phyloP scores from a whole-genome alignment of 257 asterid species.

The Plantago elongata region DNA sequence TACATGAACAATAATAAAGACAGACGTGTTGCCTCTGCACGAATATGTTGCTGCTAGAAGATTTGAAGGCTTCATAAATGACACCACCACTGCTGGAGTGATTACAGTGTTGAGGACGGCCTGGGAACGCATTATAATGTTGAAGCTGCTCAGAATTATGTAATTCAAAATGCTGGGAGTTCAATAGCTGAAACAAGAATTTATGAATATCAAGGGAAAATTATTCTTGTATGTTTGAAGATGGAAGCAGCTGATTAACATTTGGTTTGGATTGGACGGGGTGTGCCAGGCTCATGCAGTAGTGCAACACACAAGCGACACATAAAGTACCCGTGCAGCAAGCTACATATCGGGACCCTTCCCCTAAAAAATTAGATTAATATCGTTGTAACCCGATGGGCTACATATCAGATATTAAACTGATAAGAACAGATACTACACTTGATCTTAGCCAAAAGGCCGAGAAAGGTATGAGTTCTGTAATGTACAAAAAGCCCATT shows the following conservation, averaged over 20 bases:
- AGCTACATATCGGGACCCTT: too few species aligned
- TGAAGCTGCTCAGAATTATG: too few species aligned
- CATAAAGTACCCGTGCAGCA: too few species aligned
- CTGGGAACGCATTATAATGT: not conserved
- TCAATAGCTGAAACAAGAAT: too few species aligned
- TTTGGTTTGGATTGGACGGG: too few species aligned
- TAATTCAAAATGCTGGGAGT: too few species aligned
- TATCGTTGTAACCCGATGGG: slow-evolving; percentile 26
- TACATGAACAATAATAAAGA: not conserved
- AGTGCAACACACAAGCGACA: too few species aligned
- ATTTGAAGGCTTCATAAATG: not conserved
- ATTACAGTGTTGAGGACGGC: slow-evolving; percentile 1
- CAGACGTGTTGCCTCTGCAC: not conserved
- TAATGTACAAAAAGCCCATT: too few species aligned
- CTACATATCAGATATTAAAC: slow-evolving; percentile 58
- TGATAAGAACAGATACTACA: slow-evolving; percentile 71
- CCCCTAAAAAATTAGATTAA: slow-evolving; percentile 25
- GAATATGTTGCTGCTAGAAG: slow-evolving; percentile 14
- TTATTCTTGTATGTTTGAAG: too few species aligned
- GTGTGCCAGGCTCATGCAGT: too few species aligned
- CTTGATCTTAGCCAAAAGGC: slow-evolving; percentile 77
- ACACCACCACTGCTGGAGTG: not conserved
- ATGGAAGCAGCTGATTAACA: too few species aligned
- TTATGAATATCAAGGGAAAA: too few species aligned
- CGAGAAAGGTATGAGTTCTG: slow-evolving; percentile 51